Evolutionary conservation across 495 filamentous ascomycete genomes (phyloP).

Genomic region (Neurospora sp.): DNA sequence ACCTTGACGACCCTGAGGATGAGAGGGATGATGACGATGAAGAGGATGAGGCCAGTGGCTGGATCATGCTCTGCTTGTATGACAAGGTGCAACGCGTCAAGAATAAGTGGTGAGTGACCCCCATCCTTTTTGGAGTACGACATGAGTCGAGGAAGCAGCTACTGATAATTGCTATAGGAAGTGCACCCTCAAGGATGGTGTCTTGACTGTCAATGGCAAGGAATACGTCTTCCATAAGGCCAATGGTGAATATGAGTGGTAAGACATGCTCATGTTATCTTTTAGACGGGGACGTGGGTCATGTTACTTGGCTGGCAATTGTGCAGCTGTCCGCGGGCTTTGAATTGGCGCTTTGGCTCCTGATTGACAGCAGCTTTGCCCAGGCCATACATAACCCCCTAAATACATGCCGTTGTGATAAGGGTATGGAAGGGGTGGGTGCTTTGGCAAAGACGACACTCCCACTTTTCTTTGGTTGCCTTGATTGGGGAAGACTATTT

Average conservation of each 20-base stretch:
- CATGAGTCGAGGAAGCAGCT: not conserved
- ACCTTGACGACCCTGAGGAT: conserved; percentile 92
- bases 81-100: conserved; percentile 99
- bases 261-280: conserved; percentile 9
- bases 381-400: too few relatives aligned
- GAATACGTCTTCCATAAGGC: conserved; percentile 99
- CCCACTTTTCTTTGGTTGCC: not conserved
- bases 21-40: conserved; percentile 64
- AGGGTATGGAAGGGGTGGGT: too few relatives aligned
- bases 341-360: too few relatives aligned
- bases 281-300: too few relatives aligned
- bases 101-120: conserved; percentile 77
- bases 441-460: not conserved
- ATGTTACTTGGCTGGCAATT: too few relatives aligned
- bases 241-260: conserved; percentile 97
- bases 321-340: too few relatives aligned
- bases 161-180: conserved; percentile 42
- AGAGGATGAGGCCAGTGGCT: conserved; percentile 65
- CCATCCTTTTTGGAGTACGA: not conserved
- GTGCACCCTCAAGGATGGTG: conserved; percentile 94
- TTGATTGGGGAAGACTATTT: not conserved
- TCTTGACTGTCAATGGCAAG: conserved; percentile 79
- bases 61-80: conserved; percentile 97
- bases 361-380: too few relatives aligned
- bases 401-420: too few relatives aligned